phyloP scores from a whole-genome alignment of 176 grass and related monocot species.

The Rhynchospora pubera region DNA sequence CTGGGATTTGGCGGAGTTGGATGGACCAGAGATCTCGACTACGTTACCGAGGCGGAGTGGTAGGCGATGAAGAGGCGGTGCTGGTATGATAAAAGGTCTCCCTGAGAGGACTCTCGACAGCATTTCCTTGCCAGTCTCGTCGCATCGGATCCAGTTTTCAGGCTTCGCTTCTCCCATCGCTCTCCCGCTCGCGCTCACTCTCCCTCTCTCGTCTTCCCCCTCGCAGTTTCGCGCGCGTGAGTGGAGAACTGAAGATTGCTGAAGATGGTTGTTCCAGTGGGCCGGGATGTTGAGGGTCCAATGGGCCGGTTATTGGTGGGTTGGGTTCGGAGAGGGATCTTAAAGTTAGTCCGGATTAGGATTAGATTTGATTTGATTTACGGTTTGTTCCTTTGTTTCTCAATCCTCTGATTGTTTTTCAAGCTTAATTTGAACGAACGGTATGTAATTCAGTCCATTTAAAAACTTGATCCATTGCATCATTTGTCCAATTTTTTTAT shows the following conservation, averaged over 20 bases:
- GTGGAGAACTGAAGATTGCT: too few relatives aligned
- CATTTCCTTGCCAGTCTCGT: slow-evolving; percentile 62
- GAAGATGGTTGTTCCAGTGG: neutral
- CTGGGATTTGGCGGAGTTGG: slow-evolving; percentile 79
- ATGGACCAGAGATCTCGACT: slow-evolving; percentile 83
- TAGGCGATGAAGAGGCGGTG: slow-evolving; percentile 72
- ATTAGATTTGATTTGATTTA: too few relatives aligned
- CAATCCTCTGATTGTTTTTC: too few relatives aligned
- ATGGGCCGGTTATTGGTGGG: neutral
- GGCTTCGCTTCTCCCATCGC: slow-evolving; percentile 21
- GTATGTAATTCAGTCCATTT: too few relatives aligned
- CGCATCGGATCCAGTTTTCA: slow-evolving; percentile 42
- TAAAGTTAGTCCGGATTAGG: too few relatives aligned
- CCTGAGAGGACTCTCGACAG: slow-evolving; percentile 47
- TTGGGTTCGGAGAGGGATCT: too few relatives aligned
- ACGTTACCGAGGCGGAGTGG: slow-evolving; percentile 77
- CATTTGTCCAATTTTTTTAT: too few relatives aligned
- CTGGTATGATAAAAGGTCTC: slow-evolving; percentile 55
- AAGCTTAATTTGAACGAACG: too few relatives aligned
- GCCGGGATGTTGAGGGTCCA: neutral
- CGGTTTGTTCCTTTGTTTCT: too few relatives aligned
- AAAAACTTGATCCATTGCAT: too few relatives aligned
- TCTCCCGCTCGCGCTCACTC: slow-evolving; percentile 10
- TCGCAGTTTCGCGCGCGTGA: too few relatives aligned
- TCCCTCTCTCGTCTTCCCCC: neutral